Base-by-base conservation (phyloP, 352 stramenopile species). In the Phytophthora meadii region DNA sequence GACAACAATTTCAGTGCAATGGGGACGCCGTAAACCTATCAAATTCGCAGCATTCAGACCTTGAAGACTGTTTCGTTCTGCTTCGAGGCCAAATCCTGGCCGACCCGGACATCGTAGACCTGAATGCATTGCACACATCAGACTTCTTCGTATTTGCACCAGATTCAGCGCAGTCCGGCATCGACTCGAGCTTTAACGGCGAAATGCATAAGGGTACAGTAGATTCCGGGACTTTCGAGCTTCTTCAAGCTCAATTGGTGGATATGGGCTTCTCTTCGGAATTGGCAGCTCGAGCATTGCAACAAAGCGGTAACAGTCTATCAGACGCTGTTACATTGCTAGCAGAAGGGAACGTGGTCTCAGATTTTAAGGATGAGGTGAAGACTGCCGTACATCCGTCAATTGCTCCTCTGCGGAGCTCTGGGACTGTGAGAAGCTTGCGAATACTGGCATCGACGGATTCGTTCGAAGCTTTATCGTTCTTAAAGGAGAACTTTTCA, bases 141-240 rank as follows among this genome's bases (percentile, higher is more conserved):
- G 84, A 92, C 32, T 90, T 92, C 61, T 84, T 92, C 52, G 81
- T 92, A 30, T 79, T 92, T 55, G 74, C 77, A 39, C 49, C 74
- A n/a, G 78, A 87, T 56, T 22, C 40, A 52, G 47, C 53, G 12
- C 44, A 55, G n/a, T 40, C 15, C n/a, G 5, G 0, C 27, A 24
- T 14, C 22, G 10, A 36, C 32, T 47, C 37, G 37, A 52, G 25
- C 27, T 54, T 40, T 57, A 40, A 37, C 34, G 57, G 42, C 17
- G 58, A 48, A 65, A 49, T 53, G 42, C 58, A 70, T 61, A 47
- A 24, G 15, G 34, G 37, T 66, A 19, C 19, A 19, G 19, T 19
- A 19, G 51, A 68, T 60, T 41, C 42, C 6, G 52, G 48, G 9
- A 72, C 30, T 15, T 50, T 61, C 12, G 28, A 73, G 14, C 14